These are phyloP conservation scores for Cantharellus cinnabarinus DNA, from an alignment of 768 basidiomycete genomes.

Conservation along the genomic window DNA sequence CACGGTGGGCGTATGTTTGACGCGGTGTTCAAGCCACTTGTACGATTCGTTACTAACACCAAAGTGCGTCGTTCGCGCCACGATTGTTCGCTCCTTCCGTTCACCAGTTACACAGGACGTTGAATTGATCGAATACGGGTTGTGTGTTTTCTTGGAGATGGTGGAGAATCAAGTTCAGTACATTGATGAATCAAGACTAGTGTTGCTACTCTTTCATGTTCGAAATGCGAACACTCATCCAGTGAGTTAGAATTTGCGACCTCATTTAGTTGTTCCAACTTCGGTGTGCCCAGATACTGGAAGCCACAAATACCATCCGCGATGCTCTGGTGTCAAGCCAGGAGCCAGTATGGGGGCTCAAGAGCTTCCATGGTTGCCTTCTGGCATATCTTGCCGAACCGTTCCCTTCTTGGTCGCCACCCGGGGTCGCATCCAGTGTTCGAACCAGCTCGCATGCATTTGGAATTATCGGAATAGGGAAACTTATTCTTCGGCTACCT, in stretches of 20 bases:
- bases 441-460: constrained; percentile 58
- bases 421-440: constrained; percentile 19
- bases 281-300: constrained; percentile 38
- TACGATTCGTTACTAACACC: constrained; percentile 37
- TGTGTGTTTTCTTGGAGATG: constrained; percentile 71
- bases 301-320: constrained; percentile 65
- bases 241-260: constrained; percentile 24
- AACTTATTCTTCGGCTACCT: constrained; percentile 62
- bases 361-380: constrained; percentile 57
- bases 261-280: constrained; percentile 3
- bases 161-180: constrained; percentile 50
- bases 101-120: constrained; percentile 24
- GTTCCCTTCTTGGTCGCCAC: constrained; percentile 15
- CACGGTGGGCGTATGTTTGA: constrained; percentile 50
- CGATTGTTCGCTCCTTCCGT: background rate
- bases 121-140: constrained; percentile 51
- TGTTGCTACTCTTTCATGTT: constrained; percentile 45
- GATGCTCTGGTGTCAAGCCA: constrained; percentile 49
- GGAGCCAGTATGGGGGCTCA: constrained; percentile 70
- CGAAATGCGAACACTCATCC: constrained; percentile 52
- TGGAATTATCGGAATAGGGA: constrained; percentile 65
- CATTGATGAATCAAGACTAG: constrained; percentile 59
- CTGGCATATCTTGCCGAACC: constrained; percentile 38
- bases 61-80: constrained; percentile 27
- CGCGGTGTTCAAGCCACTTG: constrained; percentile 41